phyloP scores from a whole-genome alignment of 2,329 filamentous ascomycete genomes.

The Fusarium albosuccineum region DNA sequence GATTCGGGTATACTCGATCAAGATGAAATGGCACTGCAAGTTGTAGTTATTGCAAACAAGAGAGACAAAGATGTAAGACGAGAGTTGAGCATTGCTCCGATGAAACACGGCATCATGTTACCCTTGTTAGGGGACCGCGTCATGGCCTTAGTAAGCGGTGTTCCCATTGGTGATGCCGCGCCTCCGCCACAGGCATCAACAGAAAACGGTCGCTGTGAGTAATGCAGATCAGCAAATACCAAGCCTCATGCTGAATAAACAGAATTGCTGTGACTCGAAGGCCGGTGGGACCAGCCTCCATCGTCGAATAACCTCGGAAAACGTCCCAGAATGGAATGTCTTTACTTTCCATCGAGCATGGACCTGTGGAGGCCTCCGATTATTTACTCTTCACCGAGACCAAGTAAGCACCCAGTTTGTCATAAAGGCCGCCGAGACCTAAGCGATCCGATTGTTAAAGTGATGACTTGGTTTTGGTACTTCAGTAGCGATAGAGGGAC shows the following conservation, averaged over 20 bases:
- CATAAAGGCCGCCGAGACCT: too few relatives aligned
- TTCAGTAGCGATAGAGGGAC: neutral
- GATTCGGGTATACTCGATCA: neutral
- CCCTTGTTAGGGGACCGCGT: constrained; percentile 35
- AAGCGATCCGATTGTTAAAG: too few relatives aligned
- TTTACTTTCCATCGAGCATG: neutral
- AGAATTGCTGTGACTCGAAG: too few relatives aligned
- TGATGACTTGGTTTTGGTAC: too few relatives aligned
- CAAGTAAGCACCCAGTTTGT: too few relatives aligned
- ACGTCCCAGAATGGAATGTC: too few relatives aligned
- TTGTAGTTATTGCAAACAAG: neutral
- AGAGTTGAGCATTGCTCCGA: constrained; percentile 10
- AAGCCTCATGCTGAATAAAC: too few relatives aligned
- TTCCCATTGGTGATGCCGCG: constrained; percentile 17
- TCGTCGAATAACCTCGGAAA: too few relatives aligned
- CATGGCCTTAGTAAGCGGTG: constrained; percentile 37
- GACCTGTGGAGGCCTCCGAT: neutral
- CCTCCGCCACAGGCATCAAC: constrained; percentile 16
- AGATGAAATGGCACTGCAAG: constrained; percentile 1
- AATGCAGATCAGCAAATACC: neutral
- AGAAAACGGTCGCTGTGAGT: neutral
- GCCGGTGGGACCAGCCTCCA: too few relatives aligned
- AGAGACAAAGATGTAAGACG: neutral
- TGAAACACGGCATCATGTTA: constrained; percentile 29
- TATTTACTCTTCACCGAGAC: too few relatives aligned